Evolutionary conservation across 2,329 filamentous ascomycete species (phyloP).

Genomic region (Parascedosporium putredinis): DNA sequence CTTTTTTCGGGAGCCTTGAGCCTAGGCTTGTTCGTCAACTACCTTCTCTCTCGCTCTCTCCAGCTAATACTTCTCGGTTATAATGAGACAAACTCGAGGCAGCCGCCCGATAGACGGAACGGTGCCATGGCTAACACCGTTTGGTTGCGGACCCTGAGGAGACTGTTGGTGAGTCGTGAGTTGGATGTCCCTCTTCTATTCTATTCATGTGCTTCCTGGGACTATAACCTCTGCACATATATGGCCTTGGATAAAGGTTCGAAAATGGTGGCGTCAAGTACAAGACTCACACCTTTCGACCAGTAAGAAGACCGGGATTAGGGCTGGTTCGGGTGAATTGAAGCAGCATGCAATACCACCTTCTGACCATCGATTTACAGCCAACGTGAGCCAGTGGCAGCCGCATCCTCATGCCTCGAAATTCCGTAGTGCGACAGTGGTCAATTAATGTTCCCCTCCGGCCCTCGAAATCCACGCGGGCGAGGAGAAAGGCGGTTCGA

Average conservation of each 20-base stretch:
- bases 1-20: too few species aligned
- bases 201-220: too few species aligned
- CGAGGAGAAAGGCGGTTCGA: too few species aligned
- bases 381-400: neutral
- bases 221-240: neutral
- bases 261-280: neutral
- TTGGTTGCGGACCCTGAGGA: neutral
- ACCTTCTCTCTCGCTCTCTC: neutral
- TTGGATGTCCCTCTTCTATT: too few species aligned
- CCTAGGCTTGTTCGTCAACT: too few species aligned
- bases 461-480: neutral
- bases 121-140: neutral
- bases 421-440: neutral
- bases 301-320: neutral
- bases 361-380: neutral
- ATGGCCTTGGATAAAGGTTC: neutral
- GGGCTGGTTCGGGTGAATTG: slow-evolving; percentile 1
- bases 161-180: too few species aligned
- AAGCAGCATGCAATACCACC: slow-evolving; percentile 1
- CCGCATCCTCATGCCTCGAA: neutral
- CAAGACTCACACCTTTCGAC: neutral
- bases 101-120: neutral
- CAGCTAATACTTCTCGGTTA: neutral
- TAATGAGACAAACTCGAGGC: neutral
- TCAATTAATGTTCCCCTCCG: slow-evolving; percentile 1